phyloP scores from a whole-genome alignment of 139 green algal genomes.

The Chlorella sp. region DNA sequence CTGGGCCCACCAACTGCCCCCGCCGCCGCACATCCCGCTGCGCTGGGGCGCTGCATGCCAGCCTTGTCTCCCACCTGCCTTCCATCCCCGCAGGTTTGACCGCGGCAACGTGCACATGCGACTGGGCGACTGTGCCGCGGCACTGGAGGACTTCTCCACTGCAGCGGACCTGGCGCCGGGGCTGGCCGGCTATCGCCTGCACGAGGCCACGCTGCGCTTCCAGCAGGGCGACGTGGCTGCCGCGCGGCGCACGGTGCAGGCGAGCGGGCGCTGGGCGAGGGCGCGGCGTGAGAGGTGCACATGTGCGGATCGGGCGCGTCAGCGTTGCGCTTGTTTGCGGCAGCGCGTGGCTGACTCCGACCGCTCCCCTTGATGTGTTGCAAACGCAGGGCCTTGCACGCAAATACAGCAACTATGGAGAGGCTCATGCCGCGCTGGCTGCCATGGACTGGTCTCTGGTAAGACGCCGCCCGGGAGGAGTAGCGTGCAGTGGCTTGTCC shows the following conservation, averaged over 20 bases:
- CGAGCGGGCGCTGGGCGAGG: neutral
- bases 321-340: neutral
- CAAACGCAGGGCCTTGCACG: slow-evolving; percentile 5
- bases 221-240: slow-evolving; percentile 17
- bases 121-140: slow-evolving; percentile 19
- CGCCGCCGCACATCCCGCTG: neutral
- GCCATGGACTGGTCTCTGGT: slow-evolving; percentile 31
- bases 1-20: neutral
- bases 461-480: neutral
- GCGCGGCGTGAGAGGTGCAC: neutral
- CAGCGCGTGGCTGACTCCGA: no score
- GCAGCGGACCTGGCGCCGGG: slow-evolving; percentile 41
- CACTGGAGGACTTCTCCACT: slow-evolving; percentile 8
- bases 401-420: slow-evolving; percentile 33
- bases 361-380: neutral
- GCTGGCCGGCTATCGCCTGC: slow-evolving; percentile 36
- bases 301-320: no score
- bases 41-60: neutral
- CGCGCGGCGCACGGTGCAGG: slow-evolving; percentile 9
- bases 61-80: neutral
- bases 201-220: slow-evolving; percentile 32
- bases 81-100: slow-evolving; percentile 28
- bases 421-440: slow-evolving; percentile 34
- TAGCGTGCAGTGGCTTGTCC: neutral
- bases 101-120: slow-evolving; percentile 36